Evolutionary conservation across 83 land plant genomes (phyloP), one percentile per base, ranked within the genome.

Genomic region (Picea abies): DNA sequence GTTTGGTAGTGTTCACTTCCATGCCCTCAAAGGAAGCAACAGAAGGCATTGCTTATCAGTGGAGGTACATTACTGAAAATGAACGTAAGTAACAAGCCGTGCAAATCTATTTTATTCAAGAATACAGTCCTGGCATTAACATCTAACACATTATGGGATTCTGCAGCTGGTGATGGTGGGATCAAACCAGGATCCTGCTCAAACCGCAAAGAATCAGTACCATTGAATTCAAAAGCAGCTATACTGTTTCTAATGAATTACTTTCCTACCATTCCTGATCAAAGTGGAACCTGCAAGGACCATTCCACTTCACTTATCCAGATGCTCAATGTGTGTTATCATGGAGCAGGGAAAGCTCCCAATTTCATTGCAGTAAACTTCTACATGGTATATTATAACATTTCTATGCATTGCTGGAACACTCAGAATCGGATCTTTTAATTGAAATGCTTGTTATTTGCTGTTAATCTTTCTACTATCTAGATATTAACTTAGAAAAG

Each of bases 21-120:
- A 83, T 76, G 79, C 65, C 90, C 44, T 87, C 96, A 61, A 96
- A 96, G 86, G 98, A 96, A 83, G 86, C 86, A 20, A 83, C 69
- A 22, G 98, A 96, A 87, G 98, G 96, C 71, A 91, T 96, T 75
- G 96, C 98, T 19, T 96, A 96, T 69, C 91, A 94, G 32, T 96
- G 98, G 98, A 86, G 86, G 26, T 92, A 94, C 84, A 84, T 94
- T 81, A 63, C 92, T 62, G 98, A 96, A 87, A 96, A 96, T 84
- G 95, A 94, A 62, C 76, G 96, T 94, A 89, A 84, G 95, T 84
- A 52, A 63, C 44, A 22, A 10, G 32, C 41, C 3, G 14, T 3
- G 14, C 14, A 10, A n/a, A 47, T 73, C 29, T 47, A 9, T 47
- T 73, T 10, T 52, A 44, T 73, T 9, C 20, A 17, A 73, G 47